Conservation (phyloP, 345 rosid species). For the Lumnitzera littorea region DNA sequence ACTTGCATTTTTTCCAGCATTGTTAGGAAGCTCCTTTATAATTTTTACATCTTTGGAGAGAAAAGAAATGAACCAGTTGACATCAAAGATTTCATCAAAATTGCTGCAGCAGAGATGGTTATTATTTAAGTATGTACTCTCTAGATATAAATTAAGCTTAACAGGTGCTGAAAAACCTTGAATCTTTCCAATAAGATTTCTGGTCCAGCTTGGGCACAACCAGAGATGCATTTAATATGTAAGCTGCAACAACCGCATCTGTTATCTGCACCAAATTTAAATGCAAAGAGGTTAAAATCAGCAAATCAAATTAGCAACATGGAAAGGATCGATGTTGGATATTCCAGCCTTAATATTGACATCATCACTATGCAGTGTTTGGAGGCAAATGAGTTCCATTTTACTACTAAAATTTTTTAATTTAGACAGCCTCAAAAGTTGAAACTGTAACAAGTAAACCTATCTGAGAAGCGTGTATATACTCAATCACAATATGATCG, state of each 20-base stretch:
- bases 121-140: neutral
- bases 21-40: constrained; percentile 56
- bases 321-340: neutral
- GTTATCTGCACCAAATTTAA: constrained; percentile 46
- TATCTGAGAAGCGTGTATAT: too few species aligned
- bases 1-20: constrained; percentile 36
- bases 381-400: too few species aligned
- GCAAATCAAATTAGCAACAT: neutral
- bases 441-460: too few species aligned
- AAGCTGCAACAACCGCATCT: constrained; percentile 88
- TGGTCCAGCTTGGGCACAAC: constrained; percentile 84
- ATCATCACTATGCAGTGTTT: too few species aligned
- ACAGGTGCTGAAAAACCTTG: constrained; percentile 35
- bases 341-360: neutral
- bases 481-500: too few species aligned
- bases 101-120: constrained; percentile 46
- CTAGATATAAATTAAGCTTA: neutral
- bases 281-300: neutral
- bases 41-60: constrained; percentile 60
- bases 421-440: too few species aligned
- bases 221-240: constrained; percentile 87
- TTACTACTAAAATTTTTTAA: too few species aligned
- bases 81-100: constrained; percentile 77
- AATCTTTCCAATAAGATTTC: constrained; percentile 87
- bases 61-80: constrained; percentile 67